Conservation (phyloP, 75 land plant genomes). For the Pinus tabuliformis region DNA sequence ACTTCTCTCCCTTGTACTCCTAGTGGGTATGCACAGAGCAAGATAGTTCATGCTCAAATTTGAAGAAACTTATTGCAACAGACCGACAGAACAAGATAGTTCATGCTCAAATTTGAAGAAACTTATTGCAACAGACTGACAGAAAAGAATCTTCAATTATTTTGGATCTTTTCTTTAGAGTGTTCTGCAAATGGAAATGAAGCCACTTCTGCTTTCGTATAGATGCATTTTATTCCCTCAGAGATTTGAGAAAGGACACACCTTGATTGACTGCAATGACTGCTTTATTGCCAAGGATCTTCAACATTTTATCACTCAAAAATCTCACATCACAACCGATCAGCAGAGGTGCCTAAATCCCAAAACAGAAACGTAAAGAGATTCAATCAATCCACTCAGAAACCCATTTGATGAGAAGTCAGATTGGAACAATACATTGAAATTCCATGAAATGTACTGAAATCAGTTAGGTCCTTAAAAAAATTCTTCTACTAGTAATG, state of each 20-base stretch:
- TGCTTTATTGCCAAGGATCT: constrained; percentile 63
- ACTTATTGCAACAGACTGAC: neutral
- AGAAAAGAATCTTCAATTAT: neutral
- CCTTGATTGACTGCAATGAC: constrained; percentile 88
- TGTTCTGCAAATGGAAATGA: neutral
- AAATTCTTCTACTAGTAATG: neutral
- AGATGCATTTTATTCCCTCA: neutral
- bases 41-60: too few relatives aligned
- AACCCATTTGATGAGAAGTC: neutral
- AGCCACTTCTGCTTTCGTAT: neutral
- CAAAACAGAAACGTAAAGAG: too few relatives aligned
- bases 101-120: neutral
- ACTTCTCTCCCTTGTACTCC: constrained; percentile 88
- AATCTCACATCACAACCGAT: constrained; percentile 81
- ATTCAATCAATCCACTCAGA: too few relatives aligned
- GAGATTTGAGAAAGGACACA: constrained; percentile 11
- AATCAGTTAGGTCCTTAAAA: neutral
- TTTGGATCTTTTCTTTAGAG: neutral
- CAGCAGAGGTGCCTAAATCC: constrained; percentile 71
- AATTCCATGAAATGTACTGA: neutral
- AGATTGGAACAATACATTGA: neutral
- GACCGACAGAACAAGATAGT: neutral
- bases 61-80: too few relatives aligned
- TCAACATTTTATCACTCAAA: constrained; percentile 41
- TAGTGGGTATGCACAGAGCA: constrained; percentile 39